These are phyloP conservation scores for Ensete glaucum DNA, from an alignment of 176 grass and related monocot species.

Conservation along the genomic window DNA sequence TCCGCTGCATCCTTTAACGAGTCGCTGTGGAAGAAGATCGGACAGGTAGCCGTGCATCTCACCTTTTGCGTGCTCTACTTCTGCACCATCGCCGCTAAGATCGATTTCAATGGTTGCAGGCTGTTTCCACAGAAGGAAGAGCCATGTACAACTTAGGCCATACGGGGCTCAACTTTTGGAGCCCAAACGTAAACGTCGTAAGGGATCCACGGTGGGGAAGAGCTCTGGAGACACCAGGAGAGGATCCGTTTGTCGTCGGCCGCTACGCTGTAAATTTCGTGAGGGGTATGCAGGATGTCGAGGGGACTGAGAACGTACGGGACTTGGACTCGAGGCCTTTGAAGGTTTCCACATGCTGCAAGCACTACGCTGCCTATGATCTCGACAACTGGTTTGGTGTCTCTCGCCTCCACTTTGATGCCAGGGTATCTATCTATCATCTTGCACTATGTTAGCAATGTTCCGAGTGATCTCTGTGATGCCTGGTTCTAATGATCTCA, in stretches of 20 bases:
- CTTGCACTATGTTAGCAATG: no score
- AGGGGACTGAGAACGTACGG: not conserved
- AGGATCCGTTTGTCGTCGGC: slow-evolving; percentile 1
- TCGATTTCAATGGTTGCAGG: not conserved
- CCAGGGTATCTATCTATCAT: not conserved
- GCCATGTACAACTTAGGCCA: slow-evolving; percentile 6
- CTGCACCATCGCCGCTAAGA: not conserved
- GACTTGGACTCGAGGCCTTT: not conserved
- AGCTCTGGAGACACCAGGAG: slow-evolving; percentile 5
- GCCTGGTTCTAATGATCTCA: not conserved
- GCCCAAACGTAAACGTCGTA: slow-evolving; percentile 1
- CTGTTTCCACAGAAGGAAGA: not conserved
- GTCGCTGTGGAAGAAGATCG: slow-evolving; percentile 43
- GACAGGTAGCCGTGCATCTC: slow-evolving; percentile 22
- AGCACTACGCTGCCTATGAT: slow-evolving; percentile 11
- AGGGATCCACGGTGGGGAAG: slow-evolving; percentile 6
- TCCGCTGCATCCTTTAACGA: slow-evolving; percentile 35
- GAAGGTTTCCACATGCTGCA: not conserved
- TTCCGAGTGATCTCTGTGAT: no score
- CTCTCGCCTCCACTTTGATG: not conserved
- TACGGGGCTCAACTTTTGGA: slow-evolving; percentile 1
- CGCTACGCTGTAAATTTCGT: slow-evolving; percentile 8
- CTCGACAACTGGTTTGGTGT: not conserved
- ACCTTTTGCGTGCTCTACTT: not conserved
- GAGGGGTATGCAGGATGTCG: slow-evolving; percentile 10